Base-by-base conservation (phyloP, 345 rosid species). In the Abelmoschus esculentus region DNA sequence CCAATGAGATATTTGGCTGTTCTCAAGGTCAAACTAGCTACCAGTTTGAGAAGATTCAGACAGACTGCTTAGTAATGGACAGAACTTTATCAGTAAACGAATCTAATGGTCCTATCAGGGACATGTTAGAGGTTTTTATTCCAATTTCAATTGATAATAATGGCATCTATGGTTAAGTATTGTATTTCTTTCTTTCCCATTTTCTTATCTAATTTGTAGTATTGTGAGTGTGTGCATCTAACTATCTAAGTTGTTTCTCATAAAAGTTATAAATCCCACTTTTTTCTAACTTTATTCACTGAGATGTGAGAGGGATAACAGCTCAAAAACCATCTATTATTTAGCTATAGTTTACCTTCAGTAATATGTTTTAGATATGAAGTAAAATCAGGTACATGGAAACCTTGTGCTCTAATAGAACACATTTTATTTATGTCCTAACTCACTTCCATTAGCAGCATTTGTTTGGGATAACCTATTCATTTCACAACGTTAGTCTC, bases 1-100 rank as follows among this genome's bases (percentile, higher is more conserved):
- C 77, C 13, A 83, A 85, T 32, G 88, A 82, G 64, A 79, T 89
- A 12, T 81, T 88, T 15, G 80, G 79, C 28, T 76, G 77, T 50
- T 66, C 79, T 49, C 83, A 76, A 53, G 73, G 67, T 73, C 84
- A 77, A 42, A 71, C 71, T 28, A 78, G 69, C 67, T 78, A 64
- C 79, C 80, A 60, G 50, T 69, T 81, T 26, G 77, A 78, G 60
- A 84, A 84, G 49, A 72, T 71, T 15, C 81, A 74, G 56, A 72
- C 76, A 26, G 86, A 81, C 59, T 65, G 74, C 75, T 53, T 70
- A 6, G 42, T 74, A 13, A 71, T 72, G 77, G 88, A 83, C 70
- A 82, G 80, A 64, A 81, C 78, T 72, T 73, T 84, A 40, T 75
- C 86, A 0, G 80, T 78, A 11, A 56, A 81, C 0, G 82, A 71